Evolutionary conservation across 2,329 filamentous ascomycete genomes (phyloP).

Genomic region (Neodidymelliopsis sp.): DNA sequence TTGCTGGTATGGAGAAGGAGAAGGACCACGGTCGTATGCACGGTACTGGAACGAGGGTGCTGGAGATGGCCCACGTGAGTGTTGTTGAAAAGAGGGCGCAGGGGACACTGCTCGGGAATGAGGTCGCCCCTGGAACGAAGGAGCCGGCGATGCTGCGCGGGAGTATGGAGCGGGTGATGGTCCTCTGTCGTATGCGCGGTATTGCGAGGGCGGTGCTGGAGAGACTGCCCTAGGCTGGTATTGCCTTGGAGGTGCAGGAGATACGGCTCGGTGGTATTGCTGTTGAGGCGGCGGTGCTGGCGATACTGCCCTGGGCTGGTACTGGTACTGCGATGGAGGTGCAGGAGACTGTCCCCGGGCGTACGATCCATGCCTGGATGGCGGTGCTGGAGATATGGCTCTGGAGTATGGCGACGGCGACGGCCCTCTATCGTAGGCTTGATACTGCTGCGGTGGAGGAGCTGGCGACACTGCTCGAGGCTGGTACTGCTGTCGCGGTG

Average conservation of each 20-base stretch:
- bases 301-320: constrained; percentile 32
- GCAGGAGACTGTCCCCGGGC: constrained; percentile 28
- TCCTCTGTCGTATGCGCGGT: constrained; percentile 33
- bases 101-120: constrained; percentile 41
- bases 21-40: constrained; percentile 50
- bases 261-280: constrained; percentile 28
- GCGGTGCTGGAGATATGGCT: constrained; percentile 32
- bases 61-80: constrained; percentile 40
- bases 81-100: constrained; percentile 38
- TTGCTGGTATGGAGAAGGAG: constrained; percentile 48
- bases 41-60: constrained; percentile 47
- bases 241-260: constrained; percentile 34
- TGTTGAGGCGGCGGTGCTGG: constrained; percentile 36
- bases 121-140: constrained; percentile 33
- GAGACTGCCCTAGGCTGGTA: constrained; percentile 35
- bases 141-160: constrained; percentile 43
- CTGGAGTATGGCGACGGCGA: constrained; percentile 11
- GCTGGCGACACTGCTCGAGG: constrained; percentile 30
- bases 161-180: constrained; percentile 40
- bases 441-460: constrained; percentile 20
- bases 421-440: constrained; percentile 31
- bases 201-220: constrained; percentile 38
- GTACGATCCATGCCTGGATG: too few relatives aligned
- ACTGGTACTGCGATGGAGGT: constrained; percentile 29
- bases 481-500: constrained; percentile 28